phyloP scores from a whole-genome alignment of 192 early-diverging fungal genomes.

The Obelidium mucronatum region DNA sequence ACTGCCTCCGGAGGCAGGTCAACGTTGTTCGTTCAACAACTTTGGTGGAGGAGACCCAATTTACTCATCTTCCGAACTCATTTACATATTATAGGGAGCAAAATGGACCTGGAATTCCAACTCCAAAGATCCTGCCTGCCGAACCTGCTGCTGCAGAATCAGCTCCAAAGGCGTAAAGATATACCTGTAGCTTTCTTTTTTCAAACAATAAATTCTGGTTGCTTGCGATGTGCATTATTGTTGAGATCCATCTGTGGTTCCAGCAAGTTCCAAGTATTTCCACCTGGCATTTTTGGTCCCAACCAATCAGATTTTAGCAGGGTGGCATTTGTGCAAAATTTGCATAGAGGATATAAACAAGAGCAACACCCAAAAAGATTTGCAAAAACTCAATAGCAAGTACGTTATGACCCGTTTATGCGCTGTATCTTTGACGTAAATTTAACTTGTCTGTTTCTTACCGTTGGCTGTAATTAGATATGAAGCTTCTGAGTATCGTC shows the following conservation, averaged over 20 bases:
- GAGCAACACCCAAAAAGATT: neutral
- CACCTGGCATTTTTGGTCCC: neutral
- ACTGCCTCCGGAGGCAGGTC: too few species aligned
- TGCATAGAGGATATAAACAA: neutral
- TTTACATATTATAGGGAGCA: slow-evolving; percentile 48
- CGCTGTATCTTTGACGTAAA: too few species aligned
- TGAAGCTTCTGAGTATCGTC: slow-evolving; percentile 19
- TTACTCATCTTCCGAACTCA: too few species aligned
- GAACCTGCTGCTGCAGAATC: slow-evolving; percentile 23
- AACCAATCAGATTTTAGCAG: neutral
- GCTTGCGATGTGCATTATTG: too few species aligned
- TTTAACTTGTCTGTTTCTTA: too few species aligned
- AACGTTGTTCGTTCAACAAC: neutral
- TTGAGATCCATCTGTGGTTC: too few species aligned
- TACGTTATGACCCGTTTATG: neutral
- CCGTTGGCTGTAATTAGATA: too few species aligned
- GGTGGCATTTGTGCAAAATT: neutral
- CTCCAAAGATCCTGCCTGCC: slow-evolving; percentile 32
- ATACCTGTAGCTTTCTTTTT: too few species aligned
- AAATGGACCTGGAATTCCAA: slow-evolving; percentile 43
- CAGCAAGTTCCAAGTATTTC: too few species aligned
- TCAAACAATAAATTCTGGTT: too few species aligned
- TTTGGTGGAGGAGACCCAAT: neutral
- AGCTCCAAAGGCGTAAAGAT: slow-evolving; percentile 18
- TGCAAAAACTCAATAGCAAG: neutral